Evolutionary conservation across 2,329 filamentous ascomycete species (phyloP).

Genomic region (Penicillium expansum): DNA sequence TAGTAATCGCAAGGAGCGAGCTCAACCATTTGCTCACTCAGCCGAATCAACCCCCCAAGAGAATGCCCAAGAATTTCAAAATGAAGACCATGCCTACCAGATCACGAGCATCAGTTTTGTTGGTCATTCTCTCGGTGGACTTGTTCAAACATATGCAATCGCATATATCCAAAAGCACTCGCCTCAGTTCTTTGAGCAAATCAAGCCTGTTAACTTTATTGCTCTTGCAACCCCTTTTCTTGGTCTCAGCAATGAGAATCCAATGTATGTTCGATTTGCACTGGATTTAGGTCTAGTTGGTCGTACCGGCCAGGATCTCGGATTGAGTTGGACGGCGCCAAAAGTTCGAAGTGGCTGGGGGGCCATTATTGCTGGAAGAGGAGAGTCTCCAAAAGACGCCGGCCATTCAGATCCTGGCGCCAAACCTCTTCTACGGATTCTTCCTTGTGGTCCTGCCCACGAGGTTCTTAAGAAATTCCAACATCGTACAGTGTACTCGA

Average conservation of each 20-base stretch:
- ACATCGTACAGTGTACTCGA: constrained; percentile 90
- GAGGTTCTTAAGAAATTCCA: constrained; percentile 81
- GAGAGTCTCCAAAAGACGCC: constrained; percentile 54
- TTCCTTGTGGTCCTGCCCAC: constrained; percentile 89
- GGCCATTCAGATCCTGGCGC: constrained; percentile 69
- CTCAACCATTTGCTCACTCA: constrained; percentile 38
- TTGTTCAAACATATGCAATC: constrained; percentile 90
- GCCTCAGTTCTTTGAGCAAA: constrained; percentile 81
- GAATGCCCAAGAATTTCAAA: constrained; percentile 38
- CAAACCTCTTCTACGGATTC: constrained; percentile 82
- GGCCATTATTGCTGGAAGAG: constrained; percentile 77
- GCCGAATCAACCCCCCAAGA: constrained; percentile 37
- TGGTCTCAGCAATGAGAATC: constrained; percentile 94
- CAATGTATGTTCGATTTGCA: constrained; percentile 94
- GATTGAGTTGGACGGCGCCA: constrained; percentile 88
- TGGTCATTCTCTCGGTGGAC: constrained; percentile 83
- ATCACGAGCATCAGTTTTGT: constrained; percentile 96
- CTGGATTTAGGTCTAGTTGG: constrained; percentile 94
- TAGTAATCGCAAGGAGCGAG: constrained; percentile 37
- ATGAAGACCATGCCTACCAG: constrained; percentile 61
- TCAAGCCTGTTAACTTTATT: constrained; percentile 87
- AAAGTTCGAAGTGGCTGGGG: constrained; percentile 84
- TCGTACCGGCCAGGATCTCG: constrained; percentile 91
- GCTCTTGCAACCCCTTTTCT: constrained; percentile 82
- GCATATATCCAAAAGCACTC: constrained; percentile 97